Base-by-base conservation (phyloP, 177 flowering plant genomes). In the Telopea speciosissima region DNA sequence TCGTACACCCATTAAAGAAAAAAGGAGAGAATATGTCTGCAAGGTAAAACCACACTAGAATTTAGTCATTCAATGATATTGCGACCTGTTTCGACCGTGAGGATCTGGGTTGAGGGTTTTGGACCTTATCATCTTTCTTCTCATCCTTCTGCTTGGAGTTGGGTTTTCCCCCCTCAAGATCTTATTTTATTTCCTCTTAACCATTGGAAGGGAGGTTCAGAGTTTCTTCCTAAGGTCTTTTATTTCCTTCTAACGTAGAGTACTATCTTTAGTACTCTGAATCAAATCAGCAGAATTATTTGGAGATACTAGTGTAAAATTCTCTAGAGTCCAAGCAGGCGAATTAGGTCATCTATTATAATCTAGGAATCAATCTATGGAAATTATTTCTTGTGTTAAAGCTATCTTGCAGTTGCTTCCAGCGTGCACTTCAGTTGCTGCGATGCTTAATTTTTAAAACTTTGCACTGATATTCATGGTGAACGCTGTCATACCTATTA, bases 21-120 rank as follows among this genome's bases (percentile, higher is more conserved):
- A 87, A 85, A 86, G 96, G 82, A 93, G 96, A 81, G 99, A 93
- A 61, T 93, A 96, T 90, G 80, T 85, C 76, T 91, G 98, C 97
- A 96, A 96, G 99, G 99, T 96, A 96, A 90, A 88, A 65, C 71
- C 83, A 66, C 72, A 61, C 75, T 74, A 77, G 80, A 80, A 82
- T 70, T 76, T 75, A 69, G 77, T 77, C 72, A 63, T 83, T 82
- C 72, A 67, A 28, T 81, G 79, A 76, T 78, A 60, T 44, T 79
- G 58, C 63, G 65, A 63, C 33, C 40, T 65, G 56, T 68, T 66
- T 70, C 71, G 66, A 68, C 61, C 63, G 11, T 66, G 70, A 28
- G 73, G 64, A 70, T 72, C 69, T 72, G 56, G 65, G 64, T 36
- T 62, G 65, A 52, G 49, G 62, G 54, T 44, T 23, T 66, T 21